Evolutionary conservation across 1,284 basidiomycete species (phyloP), one percentile per base, ranked within the genome.

Genomic region (Coniferiporia sulphurascens): DNA sequence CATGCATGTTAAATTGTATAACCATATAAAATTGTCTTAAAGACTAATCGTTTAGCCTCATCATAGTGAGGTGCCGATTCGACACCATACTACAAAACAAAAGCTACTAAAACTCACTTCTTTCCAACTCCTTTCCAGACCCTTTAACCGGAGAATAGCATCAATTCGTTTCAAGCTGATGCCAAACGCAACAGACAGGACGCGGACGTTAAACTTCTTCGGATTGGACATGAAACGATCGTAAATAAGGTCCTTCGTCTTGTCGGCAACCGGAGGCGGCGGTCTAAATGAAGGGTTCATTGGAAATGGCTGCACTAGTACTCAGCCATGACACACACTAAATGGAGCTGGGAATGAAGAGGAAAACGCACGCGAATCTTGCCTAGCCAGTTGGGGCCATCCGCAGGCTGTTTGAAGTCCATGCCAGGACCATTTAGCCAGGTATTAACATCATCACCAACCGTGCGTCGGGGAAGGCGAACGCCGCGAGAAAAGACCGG

Each of bases 41-140:
- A 91, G 89, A 91, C 88, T 90, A 91, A 91, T 90, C 88, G 85
- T 79, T 76, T 65, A 65, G 54, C 76, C 73, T 81, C 87, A 89
- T 89, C 88, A 79, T 70, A 63, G 55, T 59, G 58, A 63, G 43
- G 63, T 5, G 52, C 38, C 44, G 27, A 56, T 52, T 52, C 44
- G 19, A n/a, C 8, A 2, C 34, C 35, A n/a, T 21, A 19, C 35
- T 34, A 32, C 36, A 55, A 52, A 34, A 63, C 59, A 64, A 59
- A 58, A 63, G 48, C 17, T 66, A 54, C 52, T 13, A 58, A 57
- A 27, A 79, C 86, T 69, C 68, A 89, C 89, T 83, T 89, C 81
- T 67, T 75, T 71, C 85, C 84, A 90, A 52, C 78, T 75, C 48
- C 74, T 70, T 70, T 93, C 90, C 63, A 91, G 74, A 36, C 87